Evolutionary conservation across 441 rosid species (phyloP), one percentile per base, ranked within the genome.

Genomic region (Bruguiera hainesii): DNA sequence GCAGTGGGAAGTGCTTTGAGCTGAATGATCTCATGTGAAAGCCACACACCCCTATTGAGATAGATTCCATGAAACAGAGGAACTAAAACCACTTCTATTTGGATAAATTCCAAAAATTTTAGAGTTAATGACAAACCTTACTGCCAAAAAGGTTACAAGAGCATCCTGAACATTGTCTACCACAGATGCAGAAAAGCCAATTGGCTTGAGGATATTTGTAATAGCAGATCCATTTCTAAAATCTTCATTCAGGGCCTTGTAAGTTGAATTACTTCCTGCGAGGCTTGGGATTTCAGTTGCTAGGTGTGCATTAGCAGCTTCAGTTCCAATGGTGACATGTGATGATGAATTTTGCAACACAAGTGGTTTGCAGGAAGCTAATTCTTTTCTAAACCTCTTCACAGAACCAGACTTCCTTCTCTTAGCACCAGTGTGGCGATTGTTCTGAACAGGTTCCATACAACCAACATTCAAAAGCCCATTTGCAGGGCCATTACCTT

Each of bases 371-470:
- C 71, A 69, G 10, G 78, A 68, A 62, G 61, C 80, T 16, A 75
- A 61, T 62, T 94, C 91, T 74, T 88, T 91, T 71, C 80, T 85
- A 78, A 93, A 93, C 84, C 97, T 90, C 87, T 88, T 93, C 69
- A 91, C 98, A 63, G 91, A 84, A 68, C 98, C 89, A 69, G 93
- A 82, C 78, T 96, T 90, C 78, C 98, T 88, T 80, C 96, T 83
- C 78, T 76, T 88, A 52, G 97, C 86, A 73, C 99, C 99, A 2
- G 71, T 87, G 31, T 79, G 80, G 55, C 89, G 83, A 82, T 80
- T 82, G 73, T 75, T 70, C 71, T 75, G 87, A 77, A 75, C 79
- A 57, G 74, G 60, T 68, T 88, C 94, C 57, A 66, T 75, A 52
- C 55, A 71, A 71, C 76, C 86, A 63, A 72, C 75, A 73, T 76